Base-by-base conservation (phyloP, 1,284 basidiomycete species). In the Cryptococcus hybrid region DNA sequence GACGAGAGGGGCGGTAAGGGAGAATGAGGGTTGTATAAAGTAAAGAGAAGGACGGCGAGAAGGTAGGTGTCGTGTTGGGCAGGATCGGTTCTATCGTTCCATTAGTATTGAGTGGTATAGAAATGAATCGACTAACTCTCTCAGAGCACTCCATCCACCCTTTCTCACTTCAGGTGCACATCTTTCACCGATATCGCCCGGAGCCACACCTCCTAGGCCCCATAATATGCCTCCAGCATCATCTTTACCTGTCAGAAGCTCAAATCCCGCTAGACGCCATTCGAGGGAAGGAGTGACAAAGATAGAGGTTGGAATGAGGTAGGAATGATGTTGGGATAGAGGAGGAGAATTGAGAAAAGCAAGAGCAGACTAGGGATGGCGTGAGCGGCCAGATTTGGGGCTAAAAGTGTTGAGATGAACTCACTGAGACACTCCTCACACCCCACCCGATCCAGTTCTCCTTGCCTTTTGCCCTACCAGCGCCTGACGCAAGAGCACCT, bases 391-490 rank as follows among this genome's bases (percentile, higher is more conserved):
- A 24, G 24, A n/a, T 42, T 15, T 42, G 40, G 11, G 40, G 30
- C 11, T 12, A 42, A 44, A 30, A 6, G 44, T 34, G 24, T 6
- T n/a, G 38, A 39, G 24, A 30, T 30, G 30, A 24, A 83, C 88
- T 68, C 61, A 94, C 92, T 59, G 91, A 88, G 59, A 98, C 84
- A 52, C 90, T 85, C 78, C 92, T 89, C 13, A 98, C 78, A 5
- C 95, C 95, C 95, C 95, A 99, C 3, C 92, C 78, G 39, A 95
- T 78, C 92, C 92, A 98, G 63, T 95, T 90, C 64, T 92, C 87
- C 84, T 85, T 49, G 79, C 80, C 67, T 51, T 86, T 88, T 6
- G 24, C 18, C 34, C 47, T 47, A 45, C 81, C 80, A 24, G 84
- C 80, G 1, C 60, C 57, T 1, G 58, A 47, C 0, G 64, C 52